Conservation (phyloP, 768 basidiomycete species). For the Dioszegia aurantiaca region DNA sequence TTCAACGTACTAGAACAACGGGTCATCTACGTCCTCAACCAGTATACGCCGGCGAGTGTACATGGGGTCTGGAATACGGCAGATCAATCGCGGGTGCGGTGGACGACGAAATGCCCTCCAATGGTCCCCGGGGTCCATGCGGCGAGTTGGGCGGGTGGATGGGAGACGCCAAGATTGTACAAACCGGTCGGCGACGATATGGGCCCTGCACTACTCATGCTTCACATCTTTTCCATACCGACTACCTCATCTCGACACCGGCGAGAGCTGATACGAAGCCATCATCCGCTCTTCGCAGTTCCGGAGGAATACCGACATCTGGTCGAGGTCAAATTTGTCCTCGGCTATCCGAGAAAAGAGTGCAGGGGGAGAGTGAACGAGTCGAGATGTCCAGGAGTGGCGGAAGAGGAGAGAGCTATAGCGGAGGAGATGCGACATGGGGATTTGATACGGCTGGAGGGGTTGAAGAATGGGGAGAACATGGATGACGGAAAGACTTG, state of each 20-base stretch:
- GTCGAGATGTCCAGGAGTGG: neutral
- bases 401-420: constrained; percentile 23
- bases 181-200: constrained; percentile 8
- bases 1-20: constrained; percentile 1
- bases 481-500: constrained; percentile 44
- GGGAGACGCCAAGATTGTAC: constrained; percentile 2
- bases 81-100: constrained; percentile 1
- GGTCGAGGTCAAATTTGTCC: constrained; percentile 34
- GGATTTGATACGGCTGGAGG: constrained; percentile 38
- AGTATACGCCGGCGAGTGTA: constrained; percentile 5
- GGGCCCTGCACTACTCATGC: constrained; percentile 16
- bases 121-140: constrained; percentile 11
- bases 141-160: constrained; percentile 11
- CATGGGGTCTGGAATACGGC: constrained; percentile 9
- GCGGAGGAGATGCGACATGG: constrained; percentile 26
- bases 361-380: constrained; percentile 7
- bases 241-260: neutral
- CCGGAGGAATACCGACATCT: constrained; percentile 25
- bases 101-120: constrained; percentile 11
- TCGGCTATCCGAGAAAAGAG: constrained; percentile 23
- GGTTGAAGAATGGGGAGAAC: constrained; percentile 35
- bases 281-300: constrained; percentile 16
- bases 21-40: constrained; percentile 5
- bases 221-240: constrained; percentile 24
- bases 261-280: constrained; percentile 21